Evolutionary conservation across 2,329 filamentous ascomycete species (phyloP), one percentile per base, ranked within the genome.

Genomic region (Truncatella angustata): DNA sequence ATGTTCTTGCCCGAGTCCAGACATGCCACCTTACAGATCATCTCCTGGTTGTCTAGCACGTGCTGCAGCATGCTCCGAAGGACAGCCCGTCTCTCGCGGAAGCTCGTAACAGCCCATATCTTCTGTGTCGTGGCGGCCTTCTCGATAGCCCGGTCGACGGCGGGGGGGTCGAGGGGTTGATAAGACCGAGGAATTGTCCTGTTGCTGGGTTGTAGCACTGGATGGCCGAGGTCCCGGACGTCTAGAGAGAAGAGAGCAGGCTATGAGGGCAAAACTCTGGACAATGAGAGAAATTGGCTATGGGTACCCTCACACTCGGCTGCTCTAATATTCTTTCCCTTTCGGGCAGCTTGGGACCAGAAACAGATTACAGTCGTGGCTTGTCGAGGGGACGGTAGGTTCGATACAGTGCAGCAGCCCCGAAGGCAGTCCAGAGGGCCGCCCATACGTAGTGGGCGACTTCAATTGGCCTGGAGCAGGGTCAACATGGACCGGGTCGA

Each of bases 1-100:
- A 93, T 89, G 2, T 94, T 97, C 79, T 99, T 99, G 57, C 94
- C 94, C 37, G 90, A 95, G 72, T 99, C 94, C 32, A 96, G 79
- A 64, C 90, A 95, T 45, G 92, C 93, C 26, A 91, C 84, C 14
- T 84, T 81, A 62, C 91, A 92, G 61, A 99, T 95, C 23, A 87
- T 80, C 58, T 93, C 88, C 68, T 97, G 91, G 66, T 97, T 88
- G 58, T 95, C 88, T 53, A 99, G 80, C 9, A 99, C 80, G 61
- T 92, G 86, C 70, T 86, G 87, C 60, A 96, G 76, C 64, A 99
- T 77, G 5, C 90, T 90, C 54, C 85, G 84, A 56, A 99, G 78
- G 40, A 99, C 90, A 61, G 82, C 86, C 58, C 87, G 81, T 54
- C 94, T 81, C 68, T 96, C 80, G 7, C 80, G 73, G 65, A 97